These are phyloP conservation scores for Microbotryomycetes sp. DNA, from an alignment of 1,284 basidiomycete species.

Conservation along the genomic window DNA sequence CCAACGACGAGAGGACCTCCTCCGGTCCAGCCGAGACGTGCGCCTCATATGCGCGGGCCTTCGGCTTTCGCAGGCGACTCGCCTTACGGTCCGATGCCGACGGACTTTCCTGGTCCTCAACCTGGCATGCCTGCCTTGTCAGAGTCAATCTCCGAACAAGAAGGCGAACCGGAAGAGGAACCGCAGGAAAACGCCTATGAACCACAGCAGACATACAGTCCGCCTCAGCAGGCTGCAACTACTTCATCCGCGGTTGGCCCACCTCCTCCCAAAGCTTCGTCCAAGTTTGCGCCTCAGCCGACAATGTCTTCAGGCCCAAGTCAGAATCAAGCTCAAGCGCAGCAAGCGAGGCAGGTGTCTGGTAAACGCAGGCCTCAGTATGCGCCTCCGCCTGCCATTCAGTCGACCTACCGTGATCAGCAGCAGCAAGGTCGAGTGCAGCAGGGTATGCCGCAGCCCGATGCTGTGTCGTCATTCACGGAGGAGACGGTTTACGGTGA, in stretches of 20 bases:
- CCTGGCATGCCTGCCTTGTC: not conserved
- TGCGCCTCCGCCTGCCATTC: not conserved
- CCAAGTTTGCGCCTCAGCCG: not conserved
- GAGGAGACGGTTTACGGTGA: not conserved
- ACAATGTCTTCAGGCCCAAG: not conserved
- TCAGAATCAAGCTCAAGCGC: not conserved
- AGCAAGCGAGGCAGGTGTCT: not conserved
- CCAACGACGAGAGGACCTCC: not conserved
- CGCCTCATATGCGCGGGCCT: conserved; percentile 23
- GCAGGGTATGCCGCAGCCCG: not conserved
- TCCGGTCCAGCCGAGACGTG: conserved; percentile 16
- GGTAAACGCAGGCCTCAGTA: not conserved
- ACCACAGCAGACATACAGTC: not conserved
- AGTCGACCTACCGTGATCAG: not conserved
- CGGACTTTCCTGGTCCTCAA: not conserved
- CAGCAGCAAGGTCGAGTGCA: not conserved
- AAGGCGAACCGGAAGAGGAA: conserved; percentile 18
- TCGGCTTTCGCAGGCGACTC: conserved; percentile 25
- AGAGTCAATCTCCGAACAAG: not conserved
- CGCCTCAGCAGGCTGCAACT: not conserved
- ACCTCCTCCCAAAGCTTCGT: not conserved
- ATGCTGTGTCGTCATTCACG: not conserved
- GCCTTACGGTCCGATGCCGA: conserved; percentile 21
- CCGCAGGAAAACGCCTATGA: not conserved
- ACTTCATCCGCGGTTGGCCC: not conserved